These are phyloP conservation scores for Pleurostoma richardsiae DNA, from an alignment of 2,329 filamentous ascomycete genomes.

Conservation along the genomic window DNA sequence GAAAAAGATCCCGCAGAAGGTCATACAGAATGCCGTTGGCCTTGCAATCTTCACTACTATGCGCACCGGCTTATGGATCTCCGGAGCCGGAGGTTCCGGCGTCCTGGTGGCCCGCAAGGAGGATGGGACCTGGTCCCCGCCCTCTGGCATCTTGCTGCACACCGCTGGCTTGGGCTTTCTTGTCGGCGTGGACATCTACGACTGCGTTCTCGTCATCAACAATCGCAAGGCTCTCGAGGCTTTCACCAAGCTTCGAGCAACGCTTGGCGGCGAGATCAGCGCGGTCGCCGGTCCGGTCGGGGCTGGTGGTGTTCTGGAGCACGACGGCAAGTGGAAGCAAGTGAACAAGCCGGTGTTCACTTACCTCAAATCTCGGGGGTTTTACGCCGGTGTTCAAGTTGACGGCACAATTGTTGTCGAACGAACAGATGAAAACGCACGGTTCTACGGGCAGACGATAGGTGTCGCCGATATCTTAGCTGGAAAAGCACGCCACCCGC, in stretches of 20 bases:
- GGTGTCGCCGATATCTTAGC: constrained; percentile 4
- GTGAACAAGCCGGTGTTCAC: constrained; percentile 63
- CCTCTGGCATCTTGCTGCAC: constrained; percentile 66
- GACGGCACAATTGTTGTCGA: constrained; percentile 76
- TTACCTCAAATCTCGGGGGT: constrained; percentile 75
- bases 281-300: constrained; percentile 56
- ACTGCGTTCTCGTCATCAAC: constrained; percentile 73
- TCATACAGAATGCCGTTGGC: constrained; percentile 51
- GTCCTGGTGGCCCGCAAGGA: constrained; percentile 51
- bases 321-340: constrained; percentile 11
- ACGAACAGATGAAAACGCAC: constrained; percentile 71
- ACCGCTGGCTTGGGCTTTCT: constrained; percentile 67
- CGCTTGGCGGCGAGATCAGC: constrained; percentile 65
- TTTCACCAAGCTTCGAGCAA: constrained; percentile 62
- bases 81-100: constrained; percentile 55
- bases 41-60: constrained; percentile 60
- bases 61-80: constrained; percentile 51
- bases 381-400: constrained; percentile 76
- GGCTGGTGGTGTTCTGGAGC: constrained; percentile 54
- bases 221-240: constrained; percentile 61
- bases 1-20: constrained; percentile 30
- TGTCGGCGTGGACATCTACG: constrained; percentile 70
- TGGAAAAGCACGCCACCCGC: constrained; percentile 6
- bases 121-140: constrained; percentile 65
- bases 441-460: constrained; percentile 52